A percentile compares a stretch with the other conserved stretches of the same genome.
Evolutionary conservation across 225 moss, liverwort and hornwort genomes (phyloP).

Genomic region (Physcomitrium patens): DNA sequence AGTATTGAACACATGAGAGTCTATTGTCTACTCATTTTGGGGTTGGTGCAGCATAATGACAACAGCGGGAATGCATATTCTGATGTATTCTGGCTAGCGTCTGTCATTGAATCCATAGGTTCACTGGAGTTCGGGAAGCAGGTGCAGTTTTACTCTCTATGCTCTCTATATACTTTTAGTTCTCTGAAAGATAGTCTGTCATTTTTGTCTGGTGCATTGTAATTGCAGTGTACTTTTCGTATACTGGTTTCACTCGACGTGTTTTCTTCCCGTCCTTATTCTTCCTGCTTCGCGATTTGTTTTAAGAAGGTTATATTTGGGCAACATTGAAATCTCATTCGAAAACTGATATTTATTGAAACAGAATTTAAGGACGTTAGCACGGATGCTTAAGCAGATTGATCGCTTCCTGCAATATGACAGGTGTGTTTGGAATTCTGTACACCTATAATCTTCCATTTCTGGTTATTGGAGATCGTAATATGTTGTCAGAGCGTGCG

Average conservation of each 20-base stretch:
- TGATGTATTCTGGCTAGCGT: slow-evolving; percentile 97
- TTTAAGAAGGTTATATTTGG: slow-evolving; percentile 1
- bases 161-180: slow-evolving; percentile 2
- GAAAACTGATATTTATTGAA: slow-evolving; percentile 22
- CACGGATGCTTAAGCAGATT: slow-evolving; percentile 93
- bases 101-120: slow-evolving; percentile 93
- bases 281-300: slow-evolving; percentile 1
- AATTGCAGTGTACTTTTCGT: slow-evolving; percentile 4
- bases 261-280: not conserved
- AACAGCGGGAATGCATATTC: slow-evolving; percentile 92
- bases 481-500: no score
- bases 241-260: not conserved
- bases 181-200: slow-evolving; percentile 14
- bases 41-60: slow-evolving; percentile 84
- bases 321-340: slow-evolving; percentile 1
- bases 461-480: not conserved
- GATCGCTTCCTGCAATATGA: slow-evolving; percentile 98
- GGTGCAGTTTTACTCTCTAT: slow-evolving; percentile 38
- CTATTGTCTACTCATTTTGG: slow-evolving; percentile 15
- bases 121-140: slow-evolving; percentile 85
- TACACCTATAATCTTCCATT: slow-evolving; percentile 10
- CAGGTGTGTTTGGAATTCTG: slow-evolving; percentile 49
- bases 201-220: slow-evolving; percentile 13
- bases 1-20: not conserved
- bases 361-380: slow-evolving; percentile 80